Evolutionary conservation across 345 rosid genomes (phyloP), one percentile per base, ranked within the genome.

Genomic region (Gossypium longicalyx): DNA sequence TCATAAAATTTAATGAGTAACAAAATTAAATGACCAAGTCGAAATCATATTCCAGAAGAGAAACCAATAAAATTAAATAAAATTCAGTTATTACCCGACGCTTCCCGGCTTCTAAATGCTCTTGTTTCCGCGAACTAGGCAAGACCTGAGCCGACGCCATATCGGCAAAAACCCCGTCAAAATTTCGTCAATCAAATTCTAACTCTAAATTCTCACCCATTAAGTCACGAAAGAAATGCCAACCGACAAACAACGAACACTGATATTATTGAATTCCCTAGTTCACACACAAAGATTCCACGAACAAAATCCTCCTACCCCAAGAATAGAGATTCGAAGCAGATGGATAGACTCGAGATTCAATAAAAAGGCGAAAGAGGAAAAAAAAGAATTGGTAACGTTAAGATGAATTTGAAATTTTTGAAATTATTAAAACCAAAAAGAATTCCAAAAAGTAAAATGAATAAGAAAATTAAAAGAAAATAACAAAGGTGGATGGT

Each of bases 121-220:
- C 95, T 77, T 88, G 93, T 78, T 89, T 89, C 67, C 90, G 88
- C 7, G 93, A 84, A 70, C 79, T 82, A 54, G 91, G 92, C 82
- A 89, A 83, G 72, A 88, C 94, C 89, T 87, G 98, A 81, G 93
- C 98, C 67, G 98, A 94, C 59, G 97, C 97, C 98, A 94, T 94
- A 76, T 76, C 27, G 29, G 19, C 57, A 77, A 73, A 78, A 70
- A 62, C 57, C 61, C 75, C 82, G 76, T 60, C 56, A 60, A 74
- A 76, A 70, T 43, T 41, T 27, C 70, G 69, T 74, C 67, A 67
- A 79, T 75, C 72, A 77, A 82, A 70, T 63, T 38, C 7, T 38
- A 38, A 38, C 48, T 1, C 75, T 71, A 62, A 58, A 54, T 45
- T 65, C 51, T 29, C 72, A 71, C 53, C 77, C 81, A 61, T 66